Evolutionary conservation across 495 filamentous ascomycete species (phyloP).

Genomic region (Trichocladium uniseriatum): DNA sequence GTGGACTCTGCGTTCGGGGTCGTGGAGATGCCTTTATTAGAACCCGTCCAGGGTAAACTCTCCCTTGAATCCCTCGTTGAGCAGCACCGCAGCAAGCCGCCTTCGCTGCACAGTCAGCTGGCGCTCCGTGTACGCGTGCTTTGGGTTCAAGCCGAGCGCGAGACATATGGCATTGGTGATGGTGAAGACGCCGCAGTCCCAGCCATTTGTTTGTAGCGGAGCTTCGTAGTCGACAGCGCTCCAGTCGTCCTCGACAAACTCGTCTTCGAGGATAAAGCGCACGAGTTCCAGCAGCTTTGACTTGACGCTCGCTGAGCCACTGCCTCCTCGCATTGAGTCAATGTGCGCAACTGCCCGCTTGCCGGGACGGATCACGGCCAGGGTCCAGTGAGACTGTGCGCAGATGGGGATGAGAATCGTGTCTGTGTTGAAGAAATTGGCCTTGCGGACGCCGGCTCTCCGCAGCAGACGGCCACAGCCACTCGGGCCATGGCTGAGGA

Average conservation of each 20-base stretch:
- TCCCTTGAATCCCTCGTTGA: constrained; percentile 53
- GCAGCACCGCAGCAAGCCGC: constrained; percentile 59
- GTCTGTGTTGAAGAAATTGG: constrained; percentile 35
- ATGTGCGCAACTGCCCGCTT: constrained; percentile 61
- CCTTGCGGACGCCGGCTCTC: constrained; percentile 24
- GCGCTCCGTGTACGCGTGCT: constrained; percentile 39
- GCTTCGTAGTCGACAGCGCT: constrained; percentile 32
- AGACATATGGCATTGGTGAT: constrained; percentile 66
- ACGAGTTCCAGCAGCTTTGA: constrained; percentile 43
- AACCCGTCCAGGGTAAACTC: constrained; percentile 34
- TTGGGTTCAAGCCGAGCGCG: constrained; percentile 53
- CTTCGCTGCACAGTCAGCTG: constrained; percentile 51
- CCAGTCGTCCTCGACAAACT: constrained; percentile 58
- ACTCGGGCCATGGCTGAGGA: constrained; percentile 42
- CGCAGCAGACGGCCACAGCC: constrained; percentile 27
- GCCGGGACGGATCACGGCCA: constrained; percentile 59
- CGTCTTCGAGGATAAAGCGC: constrained; percentile 43
- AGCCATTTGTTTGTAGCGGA: constrained; percentile 57
- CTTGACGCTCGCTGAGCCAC: constrained; percentile 12
- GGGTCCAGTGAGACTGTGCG: constrained; percentile 46
- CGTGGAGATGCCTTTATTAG: neutral
- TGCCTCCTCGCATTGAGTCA: constrained; percentile 51
- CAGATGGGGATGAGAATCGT: constrained; percentile 42
- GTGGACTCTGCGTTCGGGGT: neutral
- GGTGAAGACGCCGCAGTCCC: constrained; percentile 75